Evolutionary conservation across 176 grass and related monocot genomes (phyloP).

Genomic region (Aegilops speltoides): DNA sequence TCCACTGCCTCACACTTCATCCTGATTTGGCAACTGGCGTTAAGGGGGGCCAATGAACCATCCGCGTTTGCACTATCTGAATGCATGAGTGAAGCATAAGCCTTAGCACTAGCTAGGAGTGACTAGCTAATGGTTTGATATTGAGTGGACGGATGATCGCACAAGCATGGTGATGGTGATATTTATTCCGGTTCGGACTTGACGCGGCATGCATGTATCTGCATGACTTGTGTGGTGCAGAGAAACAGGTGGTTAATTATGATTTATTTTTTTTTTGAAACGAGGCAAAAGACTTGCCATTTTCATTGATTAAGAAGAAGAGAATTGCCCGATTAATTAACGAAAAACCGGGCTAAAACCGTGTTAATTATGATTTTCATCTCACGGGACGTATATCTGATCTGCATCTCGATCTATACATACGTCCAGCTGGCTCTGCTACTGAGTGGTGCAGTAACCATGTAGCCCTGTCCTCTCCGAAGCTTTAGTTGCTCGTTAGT

Average conservation of each 20-base stretch:
- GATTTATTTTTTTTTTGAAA: no score
- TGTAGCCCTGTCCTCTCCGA: not conserved
- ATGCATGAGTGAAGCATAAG: no score
- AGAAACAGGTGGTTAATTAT: not conserved
- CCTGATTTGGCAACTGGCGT: not conserved
- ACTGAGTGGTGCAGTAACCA: not conserved
- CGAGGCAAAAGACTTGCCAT: no score
- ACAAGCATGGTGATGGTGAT: not conserved
- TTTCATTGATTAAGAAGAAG: no score
- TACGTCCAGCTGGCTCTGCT: not conserved
- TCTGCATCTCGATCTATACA: not conserved
- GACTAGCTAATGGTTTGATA: slow-evolving; percentile 10
- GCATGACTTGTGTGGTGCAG: not conserved
- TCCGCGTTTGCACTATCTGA: not conserved
- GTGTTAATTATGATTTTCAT: not conserved
- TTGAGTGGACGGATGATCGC: not conserved
- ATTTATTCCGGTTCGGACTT: not conserved
- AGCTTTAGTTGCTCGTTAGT: not conserved
- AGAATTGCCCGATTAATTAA: no score
- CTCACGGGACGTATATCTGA: not conserved
- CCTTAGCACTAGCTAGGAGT: not conserved
- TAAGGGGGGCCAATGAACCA: not conserved
- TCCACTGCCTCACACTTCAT: not conserved
- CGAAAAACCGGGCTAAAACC: no score
- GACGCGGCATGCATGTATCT: not conserved